These are phyloP conservation scores for Lachancea lanzarotensis DNA, from an alignment of 805 yeast genomes.

Conservation along the genomic window DNA sequence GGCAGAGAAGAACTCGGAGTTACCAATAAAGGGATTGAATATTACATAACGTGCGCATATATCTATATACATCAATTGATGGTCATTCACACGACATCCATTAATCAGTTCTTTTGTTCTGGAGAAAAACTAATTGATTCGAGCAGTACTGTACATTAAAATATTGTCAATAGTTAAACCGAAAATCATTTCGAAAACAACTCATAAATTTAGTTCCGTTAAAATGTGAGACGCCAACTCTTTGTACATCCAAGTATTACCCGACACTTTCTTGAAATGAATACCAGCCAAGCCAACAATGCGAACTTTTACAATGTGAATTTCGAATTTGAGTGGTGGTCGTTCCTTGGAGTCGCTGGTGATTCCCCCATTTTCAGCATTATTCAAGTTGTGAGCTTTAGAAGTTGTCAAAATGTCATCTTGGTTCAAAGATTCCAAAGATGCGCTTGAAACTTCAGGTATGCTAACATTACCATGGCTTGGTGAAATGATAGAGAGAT, in stretches of 20 bases:
- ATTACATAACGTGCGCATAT: too few relatives aligned
- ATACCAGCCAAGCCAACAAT: constrained; percentile 86
- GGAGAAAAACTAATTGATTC: too few relatives aligned
- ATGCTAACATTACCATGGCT: constrained; percentile 18
- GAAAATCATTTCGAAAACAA: background rate
- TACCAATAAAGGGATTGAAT: too few relatives aligned
- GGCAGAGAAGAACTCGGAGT: background rate
- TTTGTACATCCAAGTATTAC: constrained; percentile 94
- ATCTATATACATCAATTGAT: too few relatives aligned
- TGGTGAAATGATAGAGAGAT: constrained; percentile 26
- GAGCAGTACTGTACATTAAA: too few relatives aligned
- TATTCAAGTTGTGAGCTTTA: constrained; percentile 59
- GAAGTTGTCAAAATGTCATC: constrained; percentile 41
- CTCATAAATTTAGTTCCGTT: constrained; percentile 57
- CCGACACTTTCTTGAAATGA: constrained; percentile 86
- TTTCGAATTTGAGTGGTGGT: constrained; percentile 79
- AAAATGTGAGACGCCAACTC: constrained; percentile 81
- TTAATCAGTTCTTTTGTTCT: background rate
- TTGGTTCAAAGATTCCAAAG: constrained; percentile 30
- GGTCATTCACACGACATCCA: background rate
- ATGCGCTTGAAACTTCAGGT: constrained; percentile 31
- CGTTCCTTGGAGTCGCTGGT: constrained; percentile 26
- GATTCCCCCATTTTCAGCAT: constrained; percentile 35
- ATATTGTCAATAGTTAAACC: background rate
- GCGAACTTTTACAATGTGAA: constrained; percentile 87